Percentiles rank a stretch among this genome's conserved stretches.
These are phyloP conservation scores for Glomus cerebriforme DNA, from an alignment of 192 early-diverging fungal genomes.

Conservation along the genomic window DNA sequence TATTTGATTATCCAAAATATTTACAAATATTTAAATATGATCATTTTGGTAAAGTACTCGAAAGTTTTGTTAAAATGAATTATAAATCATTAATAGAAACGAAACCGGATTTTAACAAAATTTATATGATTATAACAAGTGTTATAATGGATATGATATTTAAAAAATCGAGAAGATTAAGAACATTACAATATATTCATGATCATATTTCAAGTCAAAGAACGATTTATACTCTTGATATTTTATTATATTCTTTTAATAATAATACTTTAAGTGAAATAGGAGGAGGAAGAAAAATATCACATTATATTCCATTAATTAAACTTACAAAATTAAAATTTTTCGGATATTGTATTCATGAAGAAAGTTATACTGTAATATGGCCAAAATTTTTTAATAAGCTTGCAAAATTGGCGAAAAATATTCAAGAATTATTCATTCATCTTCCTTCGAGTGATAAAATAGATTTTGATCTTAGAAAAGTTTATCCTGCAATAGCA, in stretches of 20 bases:
- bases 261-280: neutral
- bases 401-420: neutral
- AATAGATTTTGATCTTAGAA: neutral
- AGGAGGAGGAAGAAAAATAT: neutral
- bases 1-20: neutral
- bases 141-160: neutral
- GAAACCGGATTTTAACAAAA: neutral
- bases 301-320: neutral
- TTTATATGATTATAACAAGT: neutral
- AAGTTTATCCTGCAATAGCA: neutral
- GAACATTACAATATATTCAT: neutral
- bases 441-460: neutral
- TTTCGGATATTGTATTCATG: neutral
- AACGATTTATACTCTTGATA: neutral
- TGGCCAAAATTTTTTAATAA: neutral
- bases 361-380: neutral
- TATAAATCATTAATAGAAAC: neutral
- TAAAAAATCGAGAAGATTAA: neutral
- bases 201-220: neutral
- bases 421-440: neutral
- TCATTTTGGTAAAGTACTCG: neutral
- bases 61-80: neutral
- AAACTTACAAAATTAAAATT: neutral
- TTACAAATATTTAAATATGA: neutral
- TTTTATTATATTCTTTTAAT: neutral